These are phyloP conservation scores for Micractinium sp. DNA, from an alignment of 139 green algal species.

Conservation along the genomic window DNA sequence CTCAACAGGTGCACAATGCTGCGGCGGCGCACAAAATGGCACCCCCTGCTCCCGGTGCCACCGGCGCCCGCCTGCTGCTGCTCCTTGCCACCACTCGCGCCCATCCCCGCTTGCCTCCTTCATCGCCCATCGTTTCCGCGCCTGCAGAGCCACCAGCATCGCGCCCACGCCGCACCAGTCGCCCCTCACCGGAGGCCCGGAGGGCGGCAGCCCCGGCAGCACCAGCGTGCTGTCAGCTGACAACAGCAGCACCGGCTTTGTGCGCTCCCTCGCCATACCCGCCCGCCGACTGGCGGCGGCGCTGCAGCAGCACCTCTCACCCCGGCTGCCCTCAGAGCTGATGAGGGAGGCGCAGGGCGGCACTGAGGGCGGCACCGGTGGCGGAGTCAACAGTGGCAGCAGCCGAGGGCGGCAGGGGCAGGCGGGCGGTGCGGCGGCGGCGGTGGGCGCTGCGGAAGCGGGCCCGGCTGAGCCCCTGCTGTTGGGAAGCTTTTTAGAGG, in stretches of 20 bases:
- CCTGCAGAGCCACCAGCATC: slow-evolving; percentile 31
- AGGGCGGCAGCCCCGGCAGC: not conserved
- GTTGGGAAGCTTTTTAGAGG: not conserved
- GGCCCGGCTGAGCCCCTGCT: not conserved
- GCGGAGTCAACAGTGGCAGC: not conserved
- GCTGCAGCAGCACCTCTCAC: slow-evolving; percentile 8
- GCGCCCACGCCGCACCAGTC: slow-evolving; percentile 27
- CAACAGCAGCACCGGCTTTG: slow-evolving; percentile 2
- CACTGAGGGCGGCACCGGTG: not conserved
- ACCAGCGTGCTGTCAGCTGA: not conserved
- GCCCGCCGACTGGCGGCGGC: slow-evolving; percentile 5
- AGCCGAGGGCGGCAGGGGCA: not conserved
- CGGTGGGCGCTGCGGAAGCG: not conserved
- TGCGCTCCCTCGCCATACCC: slow-evolving; percentile 23
- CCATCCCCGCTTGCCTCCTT: not conserved
- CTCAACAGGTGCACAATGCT: not conserved
- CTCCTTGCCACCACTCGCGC: not conserved
- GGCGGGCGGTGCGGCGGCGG: not conserved
- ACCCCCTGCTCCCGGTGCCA: not conserved
- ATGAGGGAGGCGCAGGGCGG: not conserved
- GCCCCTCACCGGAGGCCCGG: not conserved
- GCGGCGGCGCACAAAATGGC: not conserved
- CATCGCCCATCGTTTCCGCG: not conserved
- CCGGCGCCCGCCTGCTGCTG: not conserved
- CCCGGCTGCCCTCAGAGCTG: not conserved